Evolutionary conservation across 2,329 filamentous ascomycete species (phyloP), one percentile per base, ranked within the genome.

Genomic region (Aspergillus texensis): DNA sequence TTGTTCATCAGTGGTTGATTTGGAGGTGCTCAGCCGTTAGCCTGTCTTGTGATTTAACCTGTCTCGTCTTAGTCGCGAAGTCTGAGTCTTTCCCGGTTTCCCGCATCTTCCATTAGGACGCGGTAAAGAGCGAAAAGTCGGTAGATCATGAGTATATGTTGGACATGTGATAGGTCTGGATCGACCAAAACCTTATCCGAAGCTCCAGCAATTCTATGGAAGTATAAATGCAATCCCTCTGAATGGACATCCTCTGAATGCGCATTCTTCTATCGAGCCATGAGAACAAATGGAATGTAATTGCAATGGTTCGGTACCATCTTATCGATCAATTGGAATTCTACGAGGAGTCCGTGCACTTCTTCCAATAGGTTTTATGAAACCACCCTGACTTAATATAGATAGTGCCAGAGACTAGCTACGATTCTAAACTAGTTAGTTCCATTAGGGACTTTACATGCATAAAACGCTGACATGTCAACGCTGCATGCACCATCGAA

Each of bases 31-130:
- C 4, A 28, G 24, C 16, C 19, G 21, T 45, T 36, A 16, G 9
- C 24, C 28, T 65, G 64, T 67, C 66, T 53, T 56, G 36, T 56
- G 60, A 57, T 63, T 63, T 71, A 62, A 41, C 71, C 69, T 60
- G 61, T 68, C 65, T 67, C 36, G 69, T 71, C 59, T 57, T 72
- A 72, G 70, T 63, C 9, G 46, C 55, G 41, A 41, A 34, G 50
- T 36, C 60, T 61, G 24, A 14, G 28, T 48, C 60, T 60, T 60
- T 60, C 48, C 30, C 34, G 39, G 58, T 60, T 58, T 60, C 48
- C 30, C 43, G 46, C 53, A 45, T 64, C 39, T 41, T 45, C 64
- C 41, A 66, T 64, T 60, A 36, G 34, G 14, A 36, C 14, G 5
- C 6, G 14, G 34, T 16, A 36, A 16, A 36, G 32, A 12, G 11